Percentiles rank a stretch among this genome's conserved stretches.
These are phyloP conservation scores for Epichloe uncinata DNA, from an alignment of 2,329 filamentous ascomycete species.

Conservation along the genomic window DNA sequence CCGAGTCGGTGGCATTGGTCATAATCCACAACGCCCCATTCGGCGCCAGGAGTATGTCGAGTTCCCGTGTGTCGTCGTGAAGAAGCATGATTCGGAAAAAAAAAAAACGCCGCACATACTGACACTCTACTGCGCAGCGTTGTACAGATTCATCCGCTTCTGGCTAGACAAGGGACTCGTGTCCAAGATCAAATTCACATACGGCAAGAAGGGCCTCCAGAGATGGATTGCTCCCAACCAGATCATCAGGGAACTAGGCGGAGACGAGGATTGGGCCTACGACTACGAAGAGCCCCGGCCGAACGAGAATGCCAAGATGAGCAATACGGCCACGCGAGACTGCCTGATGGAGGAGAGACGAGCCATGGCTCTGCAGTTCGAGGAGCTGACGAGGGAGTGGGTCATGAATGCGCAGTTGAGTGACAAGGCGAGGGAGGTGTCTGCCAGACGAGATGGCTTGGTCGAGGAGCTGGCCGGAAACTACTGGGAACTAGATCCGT, in stretches of 20 bases:
- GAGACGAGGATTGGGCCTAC: slow-evolving; percentile 67
- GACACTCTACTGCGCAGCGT: slow-evolving; percentile 32
- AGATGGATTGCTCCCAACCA: slow-evolving; percentile 53
- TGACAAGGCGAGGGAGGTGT: slow-evolving; percentile 28
- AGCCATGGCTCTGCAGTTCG: slow-evolving; percentile 50
- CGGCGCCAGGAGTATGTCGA: slow-evolving; percentile 63
- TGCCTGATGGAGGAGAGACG: slow-evolving; percentile 47
- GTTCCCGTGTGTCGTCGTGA: slow-evolving; percentile 6
- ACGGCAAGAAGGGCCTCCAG: slow-evolving; percentile 59
- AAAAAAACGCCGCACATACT: too few relatives aligned
- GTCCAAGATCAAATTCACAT: slow-evolving; percentile 76
- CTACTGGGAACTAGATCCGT: slow-evolving; percentile 80
- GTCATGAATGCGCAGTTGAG: slow-evolving; percentile 17
- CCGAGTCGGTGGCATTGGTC: slow-evolving; percentile 70
- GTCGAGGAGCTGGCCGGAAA: slow-evolving; percentile 49
- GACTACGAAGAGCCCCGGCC: slow-evolving; percentile 57
- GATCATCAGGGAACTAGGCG: slow-evolving; percentile 66
- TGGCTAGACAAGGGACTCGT: slow-evolving; percentile 90
- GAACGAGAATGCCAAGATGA: slow-evolving; percentile 60
- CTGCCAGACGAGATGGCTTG: slow-evolving; percentile 42
- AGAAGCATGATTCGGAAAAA: too few relatives aligned
- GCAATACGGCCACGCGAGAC: slow-evolving; percentile 44
- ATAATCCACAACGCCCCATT: slow-evolving; percentile 85
- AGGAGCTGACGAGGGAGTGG: slow-evolving; percentile 48
- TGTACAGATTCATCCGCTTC: slow-evolving; percentile 79